A percentile compares a stretch with the other conserved stretches of the same genome.
Evolutionary conservation across 805 yeast genomes (phyloP).

Genomic region (Saccharomycopsis fermentans): DNA sequence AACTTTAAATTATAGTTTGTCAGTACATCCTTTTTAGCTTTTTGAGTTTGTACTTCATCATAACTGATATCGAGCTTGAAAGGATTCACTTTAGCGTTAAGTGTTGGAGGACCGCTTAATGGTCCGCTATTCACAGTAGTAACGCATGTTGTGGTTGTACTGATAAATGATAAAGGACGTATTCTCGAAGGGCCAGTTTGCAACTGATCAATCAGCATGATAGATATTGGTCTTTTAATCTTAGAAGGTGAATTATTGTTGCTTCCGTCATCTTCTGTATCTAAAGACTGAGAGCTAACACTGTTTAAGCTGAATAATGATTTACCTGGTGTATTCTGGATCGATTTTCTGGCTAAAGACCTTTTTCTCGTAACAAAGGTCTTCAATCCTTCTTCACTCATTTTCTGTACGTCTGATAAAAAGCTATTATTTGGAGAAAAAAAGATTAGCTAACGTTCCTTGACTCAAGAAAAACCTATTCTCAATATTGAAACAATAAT

Average conservation of each 20-base stretch:
- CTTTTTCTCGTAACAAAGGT: slow-evolving; percentile 18
- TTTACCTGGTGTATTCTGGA: slow-evolving; percentile 15
- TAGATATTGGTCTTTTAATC: slow-evolving; percentile 14
- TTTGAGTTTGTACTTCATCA: slow-evolving; percentile 7
- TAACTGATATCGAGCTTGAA: slow-evolving; percentile 12
- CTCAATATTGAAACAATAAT: no score
- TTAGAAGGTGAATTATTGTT: slow-evolving; percentile 1
- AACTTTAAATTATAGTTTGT: slow-evolving; percentile 14
- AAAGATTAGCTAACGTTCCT: no score
- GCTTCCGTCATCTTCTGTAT: not conserved
- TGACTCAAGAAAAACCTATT: not conserved
- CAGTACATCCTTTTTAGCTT: slow-evolving; percentile 10
- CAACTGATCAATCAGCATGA: slow-evolving; percentile 3
- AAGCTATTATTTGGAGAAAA: not conserved
- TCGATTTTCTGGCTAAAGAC: slow-evolving; percentile 17
- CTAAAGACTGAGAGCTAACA: not conserved
- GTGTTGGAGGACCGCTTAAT: not conserved
- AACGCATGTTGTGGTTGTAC: not conserved
- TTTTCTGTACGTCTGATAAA: not conserved
- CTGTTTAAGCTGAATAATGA: slow-evolving; percentile 7
- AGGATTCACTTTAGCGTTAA: slow-evolving; percentile 2
- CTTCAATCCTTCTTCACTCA: slow-evolving; percentile 8
- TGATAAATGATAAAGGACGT: slow-evolving; percentile 15
- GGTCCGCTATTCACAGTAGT: not conserved
- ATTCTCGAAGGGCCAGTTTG: slow-evolving; percentile 1